Conservation (phyloP, 2,329 filamentous ascomycete species). For the Botrytis galanthina region DNA sequence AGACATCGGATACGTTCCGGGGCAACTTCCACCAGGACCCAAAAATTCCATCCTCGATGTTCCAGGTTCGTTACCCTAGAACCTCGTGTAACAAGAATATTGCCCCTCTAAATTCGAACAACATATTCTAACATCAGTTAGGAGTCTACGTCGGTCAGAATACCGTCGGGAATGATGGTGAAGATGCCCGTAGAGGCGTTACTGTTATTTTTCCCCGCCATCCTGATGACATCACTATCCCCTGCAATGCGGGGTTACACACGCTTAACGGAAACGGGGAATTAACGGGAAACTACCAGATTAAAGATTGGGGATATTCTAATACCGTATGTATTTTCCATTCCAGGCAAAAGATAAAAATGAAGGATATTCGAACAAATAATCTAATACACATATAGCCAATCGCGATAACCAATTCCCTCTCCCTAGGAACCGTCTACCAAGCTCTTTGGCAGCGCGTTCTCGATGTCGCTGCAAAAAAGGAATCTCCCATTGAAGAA, state of each 20-base stretch:
- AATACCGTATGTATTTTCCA: constrained; percentile 27
- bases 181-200: constrained; percentile 33
- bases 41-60: constrained; percentile 38
- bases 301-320: constrained; percentile 37
- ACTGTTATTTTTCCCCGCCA: constrained; percentile 36
- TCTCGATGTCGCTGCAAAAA: constrained; percentile 21
- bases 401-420: constrained; percentile 42
- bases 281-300: constrained; percentile 35
- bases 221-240: constrained; percentile 32
- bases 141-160: constrained; percentile 37
- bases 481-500: constrained; percentile 24
- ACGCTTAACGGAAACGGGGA: constrained; percentile 37
- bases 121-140: constrained; percentile 1
- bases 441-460: constrained; percentile 35
- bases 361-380: neutral
- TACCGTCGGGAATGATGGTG: constrained; percentile 32
- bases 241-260: constrained; percentile 36
- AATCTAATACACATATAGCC: constrained; percentile 23
- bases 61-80: constrained; percentile 23
- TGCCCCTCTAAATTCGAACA: neutral
- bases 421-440: constrained; percentile 40
- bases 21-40: constrained; percentile 31
- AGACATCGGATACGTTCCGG: constrained; percentile 34
- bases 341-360: too few relatives aligned
- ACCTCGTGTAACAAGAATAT: neutral